Base-by-base conservation (phyloP, 805 yeast species). In the Teunomyces panamensis region DNA sequence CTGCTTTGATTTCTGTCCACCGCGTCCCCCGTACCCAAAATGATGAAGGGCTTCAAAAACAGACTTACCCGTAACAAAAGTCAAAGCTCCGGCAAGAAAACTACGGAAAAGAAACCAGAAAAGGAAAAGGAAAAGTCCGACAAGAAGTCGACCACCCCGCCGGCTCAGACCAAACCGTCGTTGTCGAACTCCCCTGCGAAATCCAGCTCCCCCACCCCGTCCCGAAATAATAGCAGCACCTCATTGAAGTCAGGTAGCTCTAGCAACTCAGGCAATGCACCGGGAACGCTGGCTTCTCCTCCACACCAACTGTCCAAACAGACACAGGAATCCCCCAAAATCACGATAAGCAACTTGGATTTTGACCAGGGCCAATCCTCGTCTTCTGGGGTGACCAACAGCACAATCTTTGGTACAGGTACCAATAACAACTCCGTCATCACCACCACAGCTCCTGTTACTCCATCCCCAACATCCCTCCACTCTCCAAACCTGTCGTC, bases 41-140 rank as follows among this genome's bases (percentile, higher is more conserved):
- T 83, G 89, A 83, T 83, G 87, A 83, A 82, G 69, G 87, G 87
- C 27, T 83, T 83, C 65, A 83, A 82, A 60, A 86, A 83, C 60
- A 64, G 76, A 52, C 75, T 73, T 56, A 67, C 76, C 14, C 64
- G 77, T 41, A 70, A 69, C 57, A 67, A 74, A 64, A 56, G 57
- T 63, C 62, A 61, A 63, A 43, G 62, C 54, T 45, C 58, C 24
- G 58, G 55, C 42, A 68, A 68, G 37, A 67, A 66, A 52, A 58
- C 60, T 1, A 68, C 68, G 48, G 71, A 75, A 54, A 72, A 71
- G 55, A 67, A 67, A 32, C 60, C 60, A 46, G 63, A 60, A 29
- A 71, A 68, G 47, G 71, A 75, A 49, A 72, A 77, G 62, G 74
- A 76, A 44, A 67, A 74, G 53, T 62, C 68, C 43, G 67, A 65